These are phyloP conservation scores for Lophium mytilinum DNA, from an alignment of 495 filamentous ascomycete species.

Conservation along the genomic window DNA sequence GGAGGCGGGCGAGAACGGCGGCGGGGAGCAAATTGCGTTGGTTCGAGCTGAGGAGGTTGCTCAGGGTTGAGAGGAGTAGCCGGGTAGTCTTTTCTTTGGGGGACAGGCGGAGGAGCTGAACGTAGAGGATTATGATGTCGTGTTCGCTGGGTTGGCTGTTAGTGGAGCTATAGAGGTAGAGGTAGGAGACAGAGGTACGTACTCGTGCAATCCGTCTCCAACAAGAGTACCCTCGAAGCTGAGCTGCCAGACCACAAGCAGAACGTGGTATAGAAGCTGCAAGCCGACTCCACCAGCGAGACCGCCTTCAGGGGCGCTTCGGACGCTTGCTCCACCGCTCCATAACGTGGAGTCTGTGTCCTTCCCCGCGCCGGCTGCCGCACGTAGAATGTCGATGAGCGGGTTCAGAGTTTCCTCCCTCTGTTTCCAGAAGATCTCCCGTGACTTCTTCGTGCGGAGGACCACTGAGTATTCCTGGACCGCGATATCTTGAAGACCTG, in stretches of 20 bases:
- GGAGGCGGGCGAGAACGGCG: constrained; percentile 74
- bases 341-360: constrained; percentile 61
- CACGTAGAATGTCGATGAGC: constrained; percentile 70
- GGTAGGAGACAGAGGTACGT: constrained; percentile 26
- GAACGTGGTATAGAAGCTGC: constrained; percentile 88
- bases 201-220: constrained; percentile 82
- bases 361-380: constrained; percentile 61
- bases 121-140: constrained; percentile 85
- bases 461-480: constrained; percentile 85
- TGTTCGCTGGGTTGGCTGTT: constrained; percentile 56
- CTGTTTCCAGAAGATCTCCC: constrained; percentile 82
- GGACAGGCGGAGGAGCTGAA: constrained; percentile 78
- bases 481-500: constrained; percentile 89
- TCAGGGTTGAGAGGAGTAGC: constrained; percentile 77
- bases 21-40: constrained; percentile 69
- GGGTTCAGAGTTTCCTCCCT: constrained; percentile 74
- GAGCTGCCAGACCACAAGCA: constrained; percentile 90
- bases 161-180: constrained; percentile 4
- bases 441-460: constrained; percentile 64
- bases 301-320: constrained; percentile 51
- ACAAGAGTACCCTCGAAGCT: constrained; percentile 81
- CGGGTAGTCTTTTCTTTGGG: constrained; percentile 98
- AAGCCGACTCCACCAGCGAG: constrained; percentile 78
- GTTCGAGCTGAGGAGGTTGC: constrained; percentile 76
- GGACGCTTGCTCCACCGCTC: constrained; percentile 52